A percentile compares a stretch with the other conserved stretches of the same genome.
Conservation (phyloP, 176 grass and related monocot species). For the Rhynchospora pubera region DNA sequence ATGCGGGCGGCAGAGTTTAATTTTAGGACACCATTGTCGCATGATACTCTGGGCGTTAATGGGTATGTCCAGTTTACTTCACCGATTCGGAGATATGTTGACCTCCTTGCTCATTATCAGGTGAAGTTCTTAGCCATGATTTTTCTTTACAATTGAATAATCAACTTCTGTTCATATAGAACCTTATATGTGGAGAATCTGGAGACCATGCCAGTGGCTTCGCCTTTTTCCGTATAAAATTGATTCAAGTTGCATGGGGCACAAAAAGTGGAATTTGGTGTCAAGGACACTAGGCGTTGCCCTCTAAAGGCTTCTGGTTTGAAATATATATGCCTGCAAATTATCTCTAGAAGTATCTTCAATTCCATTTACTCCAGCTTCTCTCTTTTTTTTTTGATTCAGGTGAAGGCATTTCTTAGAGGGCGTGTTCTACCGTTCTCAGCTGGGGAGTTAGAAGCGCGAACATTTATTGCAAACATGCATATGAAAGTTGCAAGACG, state of each 20-base stretch:
- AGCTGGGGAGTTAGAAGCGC: slow-evolving; percentile 68
- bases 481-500: slow-evolving; percentile 74
- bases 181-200: background rate
- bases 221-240: too few relatives aligned
- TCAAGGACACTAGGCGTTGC: too few relatives aligned
- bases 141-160: background rate
- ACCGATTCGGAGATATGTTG: slow-evolving; percentile 92
- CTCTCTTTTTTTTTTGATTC: slow-evolving; percentile 20
- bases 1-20: slow-evolving; percentile 86
- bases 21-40: slow-evolving; percentile 56
- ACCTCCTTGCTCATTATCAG: slow-evolving; percentile 94
- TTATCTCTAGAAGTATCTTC: background rate
- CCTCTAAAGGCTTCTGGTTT: too few relatives aligned
- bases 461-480: slow-evolving; percentile 67
- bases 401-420: slow-evolving; percentile 94
- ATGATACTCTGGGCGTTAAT: slow-evolving; percentile 71
- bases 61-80: slow-evolving; percentile 95
- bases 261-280: too few relatives aligned
- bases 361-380: background rate
- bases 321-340: background rate
- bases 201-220: too few relatives aligned
- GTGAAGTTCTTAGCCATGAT: slow-evolving; percentile 37
- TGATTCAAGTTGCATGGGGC: too few relatives aligned
- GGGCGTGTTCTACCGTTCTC: slow-evolving; percentile 68
- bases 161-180: background rate